Conservation (phyloP, 2,329 filamentous ascomycete genomes). For the Pestalotiopsis sp. region DNA sequence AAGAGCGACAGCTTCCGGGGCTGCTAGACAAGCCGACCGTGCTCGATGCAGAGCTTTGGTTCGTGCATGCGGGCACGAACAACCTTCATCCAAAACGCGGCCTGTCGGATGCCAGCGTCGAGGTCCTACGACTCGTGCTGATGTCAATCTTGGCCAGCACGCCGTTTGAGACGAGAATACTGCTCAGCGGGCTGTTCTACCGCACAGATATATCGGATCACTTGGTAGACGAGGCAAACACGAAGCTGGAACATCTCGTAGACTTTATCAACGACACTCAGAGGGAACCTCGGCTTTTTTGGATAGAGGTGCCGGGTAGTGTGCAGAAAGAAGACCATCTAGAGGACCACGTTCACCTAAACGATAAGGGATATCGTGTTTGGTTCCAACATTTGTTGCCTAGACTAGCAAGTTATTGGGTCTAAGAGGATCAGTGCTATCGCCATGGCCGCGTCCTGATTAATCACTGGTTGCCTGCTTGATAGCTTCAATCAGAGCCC, state of each 20-base stretch:
- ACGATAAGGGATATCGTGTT: constrained; percentile 21
- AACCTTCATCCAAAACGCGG: constrained; percentile 21
- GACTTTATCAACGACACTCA: neutral
- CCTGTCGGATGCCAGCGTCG: constrained; percentile 12
- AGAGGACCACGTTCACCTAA: constrained; percentile 25
- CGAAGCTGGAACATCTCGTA: neutral
- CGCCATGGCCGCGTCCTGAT: too few species aligned
- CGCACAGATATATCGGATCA: constrained; percentile 21
- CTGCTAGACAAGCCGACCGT: neutral
- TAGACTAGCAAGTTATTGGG: neutral
- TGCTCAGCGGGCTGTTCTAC: constrained; percentile 24
- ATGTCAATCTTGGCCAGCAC: constrained; percentile 8
- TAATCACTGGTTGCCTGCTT: too few species aligned
- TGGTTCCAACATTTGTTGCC: constrained; percentile 17
- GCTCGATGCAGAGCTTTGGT: constrained; percentile 20
- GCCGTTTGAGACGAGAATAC: constrained; percentile 13
- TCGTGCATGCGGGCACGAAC: constrained; percentile 24
- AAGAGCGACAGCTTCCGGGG: neutral
- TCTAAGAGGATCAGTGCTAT: neutral
- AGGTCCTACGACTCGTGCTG: neutral
- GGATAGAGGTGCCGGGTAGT: neutral
- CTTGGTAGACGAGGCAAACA: constrained; percentile 20
- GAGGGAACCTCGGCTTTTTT: neutral
- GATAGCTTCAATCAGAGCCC: neutral
- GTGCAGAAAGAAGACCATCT: constrained; percentile 14